These are phyloP conservation scores for Borovskyia barvae DNA, from an alignment of 208 protist genomes.

Conservation along the genomic window DNA sequence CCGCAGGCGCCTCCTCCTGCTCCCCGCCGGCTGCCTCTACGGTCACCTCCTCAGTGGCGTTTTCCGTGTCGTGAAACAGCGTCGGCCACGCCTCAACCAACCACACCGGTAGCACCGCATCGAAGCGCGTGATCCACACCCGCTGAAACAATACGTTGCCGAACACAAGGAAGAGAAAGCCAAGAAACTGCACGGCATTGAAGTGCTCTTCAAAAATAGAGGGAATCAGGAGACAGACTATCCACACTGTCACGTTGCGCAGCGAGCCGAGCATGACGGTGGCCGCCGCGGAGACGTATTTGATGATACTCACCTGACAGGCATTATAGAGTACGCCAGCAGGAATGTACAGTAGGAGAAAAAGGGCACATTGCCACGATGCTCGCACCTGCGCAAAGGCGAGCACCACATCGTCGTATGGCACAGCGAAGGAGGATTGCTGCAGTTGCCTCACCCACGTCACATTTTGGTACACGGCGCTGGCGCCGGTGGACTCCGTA, in stretches of 20 bases:
- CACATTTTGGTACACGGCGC: constrained; percentile 14
- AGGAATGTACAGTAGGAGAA: constrained; percentile 45
- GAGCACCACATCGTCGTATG: constrained; percentile 67
- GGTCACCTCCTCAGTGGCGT: not conserved
- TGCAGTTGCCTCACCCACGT: constrained; percentile 23
- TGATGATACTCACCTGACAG: constrained; percentile 64
- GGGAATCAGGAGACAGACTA: constrained; percentile 53
- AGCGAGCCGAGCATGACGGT: constrained; percentile 72
- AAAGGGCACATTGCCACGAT: constrained; percentile 39
- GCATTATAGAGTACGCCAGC: constrained; percentile 66
- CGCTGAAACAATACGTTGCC: constrained; percentile 73
- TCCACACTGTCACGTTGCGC: constrained; percentile 72
- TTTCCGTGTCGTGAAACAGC: constrained; percentile 25
- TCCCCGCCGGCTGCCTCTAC: not conserved
- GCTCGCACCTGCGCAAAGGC: constrained; percentile 55
- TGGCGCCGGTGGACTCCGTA: not conserved
- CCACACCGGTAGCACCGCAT: constrained; percentile 33
- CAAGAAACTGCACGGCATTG: constrained; percentile 58
- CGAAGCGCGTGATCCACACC: constrained; percentile 41
- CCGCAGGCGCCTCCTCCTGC: constrained; percentile 4
- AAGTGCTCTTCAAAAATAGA: constrained; percentile 67
- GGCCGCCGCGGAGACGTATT: constrained; percentile 64
- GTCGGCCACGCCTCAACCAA: constrained; percentile 32
- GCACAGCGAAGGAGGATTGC: constrained; percentile 32
- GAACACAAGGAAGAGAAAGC: constrained; percentile 54